Evolutionary conservation across 345 rosid species (phyloP).

Genomic region (Aquilaria sinensis): DNA sequence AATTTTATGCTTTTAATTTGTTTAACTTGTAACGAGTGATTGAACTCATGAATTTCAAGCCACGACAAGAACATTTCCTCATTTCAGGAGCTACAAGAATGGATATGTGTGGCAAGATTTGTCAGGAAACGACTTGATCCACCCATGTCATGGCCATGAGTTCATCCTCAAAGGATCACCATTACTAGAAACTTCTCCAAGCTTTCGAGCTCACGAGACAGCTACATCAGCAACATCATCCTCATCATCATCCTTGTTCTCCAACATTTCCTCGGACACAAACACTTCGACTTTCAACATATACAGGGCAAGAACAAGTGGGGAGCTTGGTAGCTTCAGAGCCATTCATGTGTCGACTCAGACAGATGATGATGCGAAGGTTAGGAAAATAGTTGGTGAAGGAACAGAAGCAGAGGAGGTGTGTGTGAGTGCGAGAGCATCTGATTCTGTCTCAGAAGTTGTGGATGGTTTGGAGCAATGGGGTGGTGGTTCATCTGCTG

Average conservation of each 20-base stretch:
- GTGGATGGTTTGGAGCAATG: constrained; percentile 13
- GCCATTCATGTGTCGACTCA: constrained; percentile 46
- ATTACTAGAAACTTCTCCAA: constrained; percentile 30
- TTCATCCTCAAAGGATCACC: constrained; percentile 65
- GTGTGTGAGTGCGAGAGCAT: constrained; percentile 7
- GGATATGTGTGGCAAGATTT: constrained; percentile 77
- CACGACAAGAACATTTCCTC: background rate
- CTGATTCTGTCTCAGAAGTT: constrained; percentile 32
- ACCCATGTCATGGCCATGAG: constrained; percentile 51
- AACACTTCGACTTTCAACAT: constrained; percentile 19
- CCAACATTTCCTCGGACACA: constrained; percentile 23
- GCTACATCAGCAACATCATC: constrained; percentile 22
- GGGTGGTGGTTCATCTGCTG: constrained; percentile 20
- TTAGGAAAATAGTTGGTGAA: constrained; percentile 5
- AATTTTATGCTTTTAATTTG: too few species aligned
- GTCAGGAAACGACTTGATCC: constrained; percentile 42
- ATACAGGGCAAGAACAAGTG: constrained; percentile 21
- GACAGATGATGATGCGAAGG: constrained; percentile 23
- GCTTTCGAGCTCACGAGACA: constrained; percentile 23
- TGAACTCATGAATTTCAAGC: too few species aligned
- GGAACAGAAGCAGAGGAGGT: constrained; percentile 4
- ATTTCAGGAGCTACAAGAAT: constrained; percentile 47
- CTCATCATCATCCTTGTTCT: constrained; percentile 15
- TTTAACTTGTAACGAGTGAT: too few species aligned
- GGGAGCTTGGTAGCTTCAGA: constrained; percentile 6